phyloP scores from a whole-genome alignment of 2,329 filamentous ascomycete genomes.

The Curvularia lunata region DNA sequence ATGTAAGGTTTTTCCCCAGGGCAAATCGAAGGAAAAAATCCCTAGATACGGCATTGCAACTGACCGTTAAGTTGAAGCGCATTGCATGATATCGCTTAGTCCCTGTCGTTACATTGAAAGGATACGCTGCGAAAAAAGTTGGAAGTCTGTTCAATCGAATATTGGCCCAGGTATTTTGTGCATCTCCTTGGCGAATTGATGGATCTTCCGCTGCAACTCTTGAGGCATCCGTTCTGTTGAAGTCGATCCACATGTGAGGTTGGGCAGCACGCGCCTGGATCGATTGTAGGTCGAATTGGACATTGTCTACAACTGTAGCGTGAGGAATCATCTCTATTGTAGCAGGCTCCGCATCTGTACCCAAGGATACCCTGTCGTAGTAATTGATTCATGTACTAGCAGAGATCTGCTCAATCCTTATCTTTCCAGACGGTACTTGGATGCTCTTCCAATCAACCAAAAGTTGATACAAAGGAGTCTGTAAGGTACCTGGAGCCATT shows the following conservation, averaged over 20 bases:
- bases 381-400: too few relatives aligned
- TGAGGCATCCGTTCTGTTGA: background rate
- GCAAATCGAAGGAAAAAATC: background rate
- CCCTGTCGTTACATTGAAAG: constrained; percentile 9
- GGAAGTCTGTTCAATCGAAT: too few relatives aligned
- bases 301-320: constrained; percentile 14
- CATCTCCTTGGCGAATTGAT: too few relatives aligned
- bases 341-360: constrained; percentile 16
- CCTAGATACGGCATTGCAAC: background rate
- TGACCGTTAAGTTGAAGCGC: constrained; percentile 8
- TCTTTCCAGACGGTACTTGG: too few relatives aligned
- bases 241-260: background rate
- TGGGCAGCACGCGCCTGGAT: background rate
- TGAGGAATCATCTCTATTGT: constrained; percentile 16
- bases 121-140: constrained; percentile 4
- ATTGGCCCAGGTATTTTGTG: background rate
- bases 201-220: background rate
- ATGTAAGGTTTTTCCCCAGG: background rate
- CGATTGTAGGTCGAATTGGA: constrained; percentile 8
- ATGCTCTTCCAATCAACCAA: too few relatives aligned
- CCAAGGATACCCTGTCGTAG: background rate
- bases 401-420: too few relatives aligned
- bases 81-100: constrained; percentile 10
- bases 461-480: too few relatives aligned
- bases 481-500: too few relatives aligned